These are phyloP conservation scores for Schoenoplectus tabernaemontani DNA, from an alignment of 202 grass and related monocot genomes.

Conservation along the genomic window DNA sequence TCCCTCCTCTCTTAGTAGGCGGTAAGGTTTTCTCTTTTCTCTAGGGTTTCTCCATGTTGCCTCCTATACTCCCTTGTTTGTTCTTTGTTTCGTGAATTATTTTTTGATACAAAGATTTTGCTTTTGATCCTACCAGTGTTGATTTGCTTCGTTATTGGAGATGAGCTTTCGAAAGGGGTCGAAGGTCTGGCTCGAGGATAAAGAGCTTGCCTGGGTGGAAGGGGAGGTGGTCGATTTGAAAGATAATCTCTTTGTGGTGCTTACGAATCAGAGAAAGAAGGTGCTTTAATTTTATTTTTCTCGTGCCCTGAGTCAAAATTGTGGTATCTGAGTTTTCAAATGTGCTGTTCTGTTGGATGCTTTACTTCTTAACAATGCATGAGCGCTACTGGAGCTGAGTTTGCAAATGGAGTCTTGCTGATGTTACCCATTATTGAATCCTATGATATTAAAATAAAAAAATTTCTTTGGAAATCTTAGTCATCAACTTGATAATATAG, in stretches of 20 bases:
- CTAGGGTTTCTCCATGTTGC: slow-evolving; percentile 9
- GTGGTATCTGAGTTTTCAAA: not conserved
- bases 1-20: not conserved
- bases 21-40: not conserved
- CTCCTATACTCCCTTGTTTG: not conserved
- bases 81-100: not conserved
- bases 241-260: slow-evolving; percentile 41
- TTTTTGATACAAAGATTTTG: not conserved
- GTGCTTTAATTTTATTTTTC: slow-evolving; percentile 29
- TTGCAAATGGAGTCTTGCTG: not conserved
- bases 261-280: slow-evolving; percentile 68
- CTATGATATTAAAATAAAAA: not conserved
- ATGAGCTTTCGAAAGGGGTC: slow-evolving; percentile 91
- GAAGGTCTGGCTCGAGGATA: slow-evolving; percentile 92
- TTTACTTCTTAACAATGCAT: not conserved
- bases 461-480: not conserved
- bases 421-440: not conserved
- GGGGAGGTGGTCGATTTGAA: slow-evolving; percentile 62
- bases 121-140: slow-evolving; percentile 10
- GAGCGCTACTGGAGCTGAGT: not conserved
- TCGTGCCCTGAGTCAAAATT: slow-evolving; percentile 25
- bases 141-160: slow-evolving; percentile 34
- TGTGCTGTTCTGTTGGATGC: not conserved
- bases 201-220: slow-evolving; percentile 75
- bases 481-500: not conserved